These are phyloP conservation scores for Phytophthora citricola DNA, from an alignment of 352 stramenopile genomes.

Conservation along the genomic window DNA sequence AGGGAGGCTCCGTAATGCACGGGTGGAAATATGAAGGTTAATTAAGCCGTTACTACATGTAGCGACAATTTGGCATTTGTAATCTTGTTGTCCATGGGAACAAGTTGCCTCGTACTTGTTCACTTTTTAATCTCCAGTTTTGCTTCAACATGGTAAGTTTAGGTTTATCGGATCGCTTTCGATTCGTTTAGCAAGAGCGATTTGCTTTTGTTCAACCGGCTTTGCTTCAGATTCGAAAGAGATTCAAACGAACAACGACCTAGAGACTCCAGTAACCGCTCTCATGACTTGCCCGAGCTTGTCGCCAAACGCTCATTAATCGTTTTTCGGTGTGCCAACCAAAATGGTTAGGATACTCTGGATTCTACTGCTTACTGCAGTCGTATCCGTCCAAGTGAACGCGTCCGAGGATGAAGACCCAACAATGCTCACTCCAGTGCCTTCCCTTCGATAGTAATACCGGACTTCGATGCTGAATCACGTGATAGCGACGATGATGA, in stretches of 20 bases:
- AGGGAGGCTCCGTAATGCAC: too few species aligned
- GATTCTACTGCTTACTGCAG: neutral
- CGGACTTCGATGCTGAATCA: constrained; percentile 1
- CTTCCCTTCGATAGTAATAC: constrained; percentile 1
- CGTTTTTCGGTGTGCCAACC: neutral
- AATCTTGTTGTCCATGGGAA: too few species aligned
- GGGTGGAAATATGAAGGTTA: too few species aligned
- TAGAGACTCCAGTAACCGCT: too few species aligned
- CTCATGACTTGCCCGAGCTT: neutral
- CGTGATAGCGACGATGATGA: constrained; percentile 3
- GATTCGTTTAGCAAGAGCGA: constrained; percentile 3
- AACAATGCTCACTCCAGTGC: neutral
- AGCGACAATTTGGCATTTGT: too few species aligned
- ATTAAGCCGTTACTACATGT: too few species aligned
- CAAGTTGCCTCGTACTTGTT: neutral
- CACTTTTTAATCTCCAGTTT: constrained; percentile 3
- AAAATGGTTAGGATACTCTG: constrained; percentile 12
- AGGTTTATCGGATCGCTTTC: neutral
- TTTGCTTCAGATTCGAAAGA: constrained; percentile 30
- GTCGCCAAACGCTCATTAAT: constrained; percentile 16
- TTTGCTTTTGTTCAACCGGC: constrained; percentile 16
- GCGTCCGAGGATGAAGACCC: neutral
- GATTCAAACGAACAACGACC: constrained; percentile 4
- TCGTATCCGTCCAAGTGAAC: constrained; percentile 1
- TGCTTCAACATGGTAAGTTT: neutral